Evolutionary conservation across 2,329 filamentous ascomycete species (phyloP).

Genomic region (Sporothrix sp.): DNA sequence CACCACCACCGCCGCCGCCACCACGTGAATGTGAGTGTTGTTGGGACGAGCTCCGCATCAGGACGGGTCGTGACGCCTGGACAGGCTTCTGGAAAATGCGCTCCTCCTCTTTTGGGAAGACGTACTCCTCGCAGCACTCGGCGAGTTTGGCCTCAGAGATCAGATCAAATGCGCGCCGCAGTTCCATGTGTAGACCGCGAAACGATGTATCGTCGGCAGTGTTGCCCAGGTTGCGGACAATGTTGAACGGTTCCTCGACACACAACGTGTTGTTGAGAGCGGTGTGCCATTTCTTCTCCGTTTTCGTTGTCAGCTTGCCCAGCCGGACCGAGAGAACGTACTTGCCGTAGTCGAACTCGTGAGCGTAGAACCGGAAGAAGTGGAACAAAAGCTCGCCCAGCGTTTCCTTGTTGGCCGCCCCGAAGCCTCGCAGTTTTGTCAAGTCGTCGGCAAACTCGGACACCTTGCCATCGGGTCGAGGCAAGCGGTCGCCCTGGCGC

Average conservation of each 20-base stretch:
- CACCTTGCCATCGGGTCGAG: slow-evolving; percentile 53
- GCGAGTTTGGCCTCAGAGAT: slow-evolving; percentile 69
- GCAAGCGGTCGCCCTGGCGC: slow-evolving; percentile 50
- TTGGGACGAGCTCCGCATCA: slow-evolving; percentile 52
- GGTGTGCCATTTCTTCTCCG: slow-evolving; percentile 81
- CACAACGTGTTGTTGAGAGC: slow-evolving; percentile 75
- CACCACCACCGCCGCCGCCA: slow-evolving; percentile 23
- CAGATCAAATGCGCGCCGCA: slow-evolving; percentile 78
- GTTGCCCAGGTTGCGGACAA: slow-evolving; percentile 79
- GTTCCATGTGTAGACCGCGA: slow-evolving; percentile 77
- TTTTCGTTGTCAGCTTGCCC: slow-evolving; percentile 68
- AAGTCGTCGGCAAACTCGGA: slow-evolving; percentile 84
- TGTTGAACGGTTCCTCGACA: slow-evolving; percentile 95
- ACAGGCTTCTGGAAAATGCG: slow-evolving; percentile 49
- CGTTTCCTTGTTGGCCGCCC: slow-evolving; percentile 69
- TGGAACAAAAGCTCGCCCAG: slow-evolving; percentile 82
- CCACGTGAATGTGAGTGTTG: slow-evolving; percentile 39
- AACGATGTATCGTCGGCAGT: slow-evolving; percentile 95
- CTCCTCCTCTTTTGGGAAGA: slow-evolving; percentile 77
- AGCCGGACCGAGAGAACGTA: slow-evolving; percentile 75
- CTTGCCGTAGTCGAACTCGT: slow-evolving; percentile 85
- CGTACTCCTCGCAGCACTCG: slow-evolving; percentile 78
- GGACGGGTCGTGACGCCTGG: slow-evolving; percentile 43
- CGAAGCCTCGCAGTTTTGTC: slow-evolving; percentile 62
- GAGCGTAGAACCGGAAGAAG: slow-evolving; percentile 90